These are phyloP conservation scores for Aspergillus fumigatiaffinis DNA, from an alignment of 2,329 filamentous ascomycete genomes.

Conservation along the genomic window DNA sequence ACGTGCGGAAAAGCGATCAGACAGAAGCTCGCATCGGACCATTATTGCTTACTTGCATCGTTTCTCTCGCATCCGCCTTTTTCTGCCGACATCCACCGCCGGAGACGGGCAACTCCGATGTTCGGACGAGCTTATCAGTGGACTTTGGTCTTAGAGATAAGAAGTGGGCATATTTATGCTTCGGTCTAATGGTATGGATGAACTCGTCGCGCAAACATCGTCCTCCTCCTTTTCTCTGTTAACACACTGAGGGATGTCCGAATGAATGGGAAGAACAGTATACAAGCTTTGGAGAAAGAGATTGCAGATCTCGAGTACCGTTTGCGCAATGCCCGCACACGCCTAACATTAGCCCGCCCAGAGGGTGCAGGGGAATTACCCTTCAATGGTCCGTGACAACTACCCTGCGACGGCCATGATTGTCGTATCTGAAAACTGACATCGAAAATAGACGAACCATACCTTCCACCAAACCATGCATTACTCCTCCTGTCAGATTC, in stretches of 20 bases:
- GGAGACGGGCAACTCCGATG: constrained; percentile 6
- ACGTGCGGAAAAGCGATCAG: background rate
- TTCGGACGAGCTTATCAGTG: background rate
- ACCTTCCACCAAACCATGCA: constrained; percentile 42
- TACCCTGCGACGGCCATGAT: background rate
- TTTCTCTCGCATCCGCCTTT: constrained; percentile 5
- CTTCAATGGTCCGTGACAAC: constrained; percentile 1
- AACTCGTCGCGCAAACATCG: background rate
- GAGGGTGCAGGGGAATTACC: background rate
- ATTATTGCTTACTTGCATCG: no score
- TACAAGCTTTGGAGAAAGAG: constrained; percentile 30
- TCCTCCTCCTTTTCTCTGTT: constrained; percentile 5
- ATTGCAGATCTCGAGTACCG: constrained; percentile 47
- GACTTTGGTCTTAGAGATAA: constrained; percentile 9
- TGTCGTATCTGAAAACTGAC: background rate
- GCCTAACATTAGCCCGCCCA: constrained; percentile 28
- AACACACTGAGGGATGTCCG: constrained; percentile 1
- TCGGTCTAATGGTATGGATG: background rate
- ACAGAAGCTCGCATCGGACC: background rate
- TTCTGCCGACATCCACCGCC: constrained; percentile 13
- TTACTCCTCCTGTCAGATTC: constrained; percentile 62
- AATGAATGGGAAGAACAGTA: constrained; percentile 20
- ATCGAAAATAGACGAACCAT: constrained; percentile 1
- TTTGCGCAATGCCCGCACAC: constrained; percentile 43
- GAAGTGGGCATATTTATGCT: background rate